phyloP scores from a whole-genome alignment of 192 early-diverging fungal species.

The Paraglomus brasilianum region DNA sequence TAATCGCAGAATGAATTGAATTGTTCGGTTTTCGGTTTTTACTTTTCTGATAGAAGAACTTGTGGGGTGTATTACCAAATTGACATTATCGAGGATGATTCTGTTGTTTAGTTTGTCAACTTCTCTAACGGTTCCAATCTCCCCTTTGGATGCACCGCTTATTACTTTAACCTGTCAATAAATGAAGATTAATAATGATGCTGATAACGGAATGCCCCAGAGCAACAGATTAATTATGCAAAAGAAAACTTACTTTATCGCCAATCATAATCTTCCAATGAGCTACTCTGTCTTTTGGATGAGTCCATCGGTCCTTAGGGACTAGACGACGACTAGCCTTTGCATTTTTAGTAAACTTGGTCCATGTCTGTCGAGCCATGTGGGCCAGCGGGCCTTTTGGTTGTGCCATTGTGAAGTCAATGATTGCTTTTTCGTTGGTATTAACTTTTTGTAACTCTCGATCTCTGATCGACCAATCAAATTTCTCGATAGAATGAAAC shows the following conservation, averaged over 20 bases:
- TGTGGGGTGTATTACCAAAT: slow-evolving; percentile 10
- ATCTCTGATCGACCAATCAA: no score
- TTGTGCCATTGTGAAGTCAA: no score
- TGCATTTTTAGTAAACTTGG: slow-evolving; percentile 13
- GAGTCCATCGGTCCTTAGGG: slow-evolving; percentile 1
- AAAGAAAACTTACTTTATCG: slow-evolving; percentile 15
- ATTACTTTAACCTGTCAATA: slow-evolving; percentile 26
- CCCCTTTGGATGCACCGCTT: slow-evolving; percentile 5
- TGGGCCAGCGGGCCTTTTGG: slow-evolving; percentile 14
- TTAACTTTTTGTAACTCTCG: no score
- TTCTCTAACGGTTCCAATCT: slow-evolving; percentile 21
- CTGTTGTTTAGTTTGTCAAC: slow-evolving; percentile 24
- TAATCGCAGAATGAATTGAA: no score
- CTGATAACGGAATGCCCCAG: not conserved
- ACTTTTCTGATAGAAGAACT: no score
- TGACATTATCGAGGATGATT: slow-evolving; percentile 12
- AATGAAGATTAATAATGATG: no score
- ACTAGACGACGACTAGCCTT: not conserved
- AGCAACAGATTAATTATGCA: not conserved
- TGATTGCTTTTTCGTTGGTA: no score
- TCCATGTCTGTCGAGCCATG: slow-evolving; percentile 24
- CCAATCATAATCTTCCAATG: slow-evolving; percentile 24
- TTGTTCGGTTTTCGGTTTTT: no score
- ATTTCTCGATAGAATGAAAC: no score
- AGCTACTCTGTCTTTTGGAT: slow-evolving; percentile 25